Evolutionary conservation across 1,139 yeast species (phyloP).

Genomic region (Candida tunisiensis): DNA sequence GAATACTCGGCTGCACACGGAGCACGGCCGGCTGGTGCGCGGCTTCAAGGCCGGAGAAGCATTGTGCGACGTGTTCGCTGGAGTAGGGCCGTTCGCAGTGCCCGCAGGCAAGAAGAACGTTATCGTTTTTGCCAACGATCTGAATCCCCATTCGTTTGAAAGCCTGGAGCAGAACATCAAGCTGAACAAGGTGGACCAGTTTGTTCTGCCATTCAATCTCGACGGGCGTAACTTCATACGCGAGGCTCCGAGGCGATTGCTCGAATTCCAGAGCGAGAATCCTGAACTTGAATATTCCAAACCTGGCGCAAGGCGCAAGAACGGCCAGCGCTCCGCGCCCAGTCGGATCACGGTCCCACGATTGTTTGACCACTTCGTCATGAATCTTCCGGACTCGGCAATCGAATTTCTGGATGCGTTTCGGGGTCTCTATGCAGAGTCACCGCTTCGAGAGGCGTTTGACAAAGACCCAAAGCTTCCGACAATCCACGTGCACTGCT

Average conservation of each 20-base stretch:
- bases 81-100: conserved; percentile 95
- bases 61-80: conserved; percentile 93
- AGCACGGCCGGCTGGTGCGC: conserved; percentile 66
- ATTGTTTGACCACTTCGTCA: conserved; percentile 57
- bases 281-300: conserved; percentile 8
- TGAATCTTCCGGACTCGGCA: conserved; percentile 94
- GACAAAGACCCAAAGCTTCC: conserved; percentile 44
- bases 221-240: conserved; percentile 78
- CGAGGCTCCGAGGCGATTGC: conserved; percentile 36
- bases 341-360: conserved; percentile 32
- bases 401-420: conserved; percentile 67
- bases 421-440: conserved; percentile 44
- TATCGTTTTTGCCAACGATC: conserved; percentile 77
- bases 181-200: conserved; percentile 42
- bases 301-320: conserved; percentile 6
- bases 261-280: conserved; percentile 13
- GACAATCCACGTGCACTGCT: conserved; percentile 73
- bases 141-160: conserved; percentile 73
- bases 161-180: conserved; percentile 50
- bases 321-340: conserved; percentile 7
- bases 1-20: conserved; percentile 92
- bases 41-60: conserved; percentile 48
- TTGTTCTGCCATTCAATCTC: conserved; percentile 47
- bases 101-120: conserved; percentile 86
- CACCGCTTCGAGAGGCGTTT: conserved; percentile 19